A percentile compares a stretch with the other conserved stretches of the same genome.
Evolutionary conservation across 2,329 filamentous ascomycete genomes (phyloP).

Genomic region (Colletotrichum aenigma): DNA sequence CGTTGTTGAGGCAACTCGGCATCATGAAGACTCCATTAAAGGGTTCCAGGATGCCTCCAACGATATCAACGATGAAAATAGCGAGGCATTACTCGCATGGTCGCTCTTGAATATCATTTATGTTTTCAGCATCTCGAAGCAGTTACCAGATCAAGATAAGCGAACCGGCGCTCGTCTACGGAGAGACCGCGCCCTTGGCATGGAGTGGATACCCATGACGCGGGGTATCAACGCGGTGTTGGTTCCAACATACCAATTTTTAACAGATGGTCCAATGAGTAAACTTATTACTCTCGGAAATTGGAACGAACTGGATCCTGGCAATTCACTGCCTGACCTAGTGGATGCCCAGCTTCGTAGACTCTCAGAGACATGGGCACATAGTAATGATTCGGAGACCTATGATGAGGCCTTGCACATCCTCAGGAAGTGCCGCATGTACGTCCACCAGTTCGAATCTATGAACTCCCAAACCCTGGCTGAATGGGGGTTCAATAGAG

Average conservation of each 20-base stretch:
- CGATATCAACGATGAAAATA: neutral
- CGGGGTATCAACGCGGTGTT: constrained; percentile 22
- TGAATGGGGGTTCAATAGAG: constrained; percentile 21
- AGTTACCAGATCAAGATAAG: neutral
- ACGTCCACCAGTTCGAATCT: constrained; percentile 15
- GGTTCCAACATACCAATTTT: neutral
- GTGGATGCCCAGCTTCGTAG: constrained; percentile 10
- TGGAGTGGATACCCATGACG: constrained; percentile 24
- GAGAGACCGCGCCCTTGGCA: constrained; percentile 19
- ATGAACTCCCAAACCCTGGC: neutral
- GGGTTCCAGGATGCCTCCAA: constrained; percentile 6
- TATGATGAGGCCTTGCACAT: constrained; percentile 18
- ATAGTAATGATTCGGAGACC: neutral
- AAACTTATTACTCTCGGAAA: constrained; percentile 16
- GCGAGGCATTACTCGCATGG: constrained; percentile 14
- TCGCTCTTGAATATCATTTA: constrained; percentile 19
- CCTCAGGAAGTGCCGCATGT: constrained; percentile 19
- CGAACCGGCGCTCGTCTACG: neutral
- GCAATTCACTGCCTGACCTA: neutral
- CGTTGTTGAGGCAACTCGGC: neutral
- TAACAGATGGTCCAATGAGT: constrained; percentile 5
- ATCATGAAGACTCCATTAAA: constrained; percentile 4
- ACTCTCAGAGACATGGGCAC: constrained; percentile 1
- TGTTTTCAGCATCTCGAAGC: constrained; percentile 1
- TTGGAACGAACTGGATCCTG: constrained; percentile 22